Evolutionary conservation across 1,139 yeast species (phyloP).

Genomic region (Geotrichum australiense): DNA sequence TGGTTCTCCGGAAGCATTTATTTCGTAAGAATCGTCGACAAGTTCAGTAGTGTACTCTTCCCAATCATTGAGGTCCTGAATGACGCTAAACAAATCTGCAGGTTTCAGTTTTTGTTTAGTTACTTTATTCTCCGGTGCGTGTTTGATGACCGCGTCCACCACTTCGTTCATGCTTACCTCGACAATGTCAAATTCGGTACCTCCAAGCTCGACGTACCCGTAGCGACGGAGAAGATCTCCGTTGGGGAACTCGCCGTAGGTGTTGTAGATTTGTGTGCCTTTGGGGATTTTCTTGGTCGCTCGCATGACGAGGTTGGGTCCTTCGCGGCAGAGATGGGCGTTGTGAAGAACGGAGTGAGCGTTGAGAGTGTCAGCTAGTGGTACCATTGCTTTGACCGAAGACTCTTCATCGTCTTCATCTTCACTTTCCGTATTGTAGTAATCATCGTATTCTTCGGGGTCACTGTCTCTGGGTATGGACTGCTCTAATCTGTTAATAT

Average conservation of each 20-base stretch:
- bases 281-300: constrained; percentile 53
- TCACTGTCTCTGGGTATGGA: constrained; percentile 33
- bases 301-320: constrained; percentile 51
- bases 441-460: constrained; percentile 34
- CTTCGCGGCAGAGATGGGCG: constrained; percentile 48
- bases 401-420: constrained; percentile 40
- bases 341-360: constrained; percentile 77
- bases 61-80: constrained; percentile 14
- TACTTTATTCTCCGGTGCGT: constrained; percentile 19
- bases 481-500: constrained; percentile 35
- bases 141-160: constrained; percentile 19
- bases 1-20: constrained; percentile 25
- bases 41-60: constrained; percentile 26
- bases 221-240: constrained; percentile 81
- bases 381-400: constrained; percentile 77
- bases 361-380: constrained; percentile 83
- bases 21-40: constrained; percentile 32
- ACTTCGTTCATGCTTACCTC: constrained; percentile 42
- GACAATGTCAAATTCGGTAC: constrained; percentile 74
- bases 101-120: constrained; percentile 17
- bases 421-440: constrained; percentile 13
- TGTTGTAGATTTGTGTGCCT: constrained; percentile 76
- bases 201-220: constrained; percentile 77
- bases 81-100: constrained; percentile 14
- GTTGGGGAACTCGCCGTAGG: constrained; percentile 88